Evolutionary conservation across 2,329 filamentous ascomycete species (phyloP), one percentile per base, ranked within the genome.

Genomic region (Colletotrichum musae): DNA sequence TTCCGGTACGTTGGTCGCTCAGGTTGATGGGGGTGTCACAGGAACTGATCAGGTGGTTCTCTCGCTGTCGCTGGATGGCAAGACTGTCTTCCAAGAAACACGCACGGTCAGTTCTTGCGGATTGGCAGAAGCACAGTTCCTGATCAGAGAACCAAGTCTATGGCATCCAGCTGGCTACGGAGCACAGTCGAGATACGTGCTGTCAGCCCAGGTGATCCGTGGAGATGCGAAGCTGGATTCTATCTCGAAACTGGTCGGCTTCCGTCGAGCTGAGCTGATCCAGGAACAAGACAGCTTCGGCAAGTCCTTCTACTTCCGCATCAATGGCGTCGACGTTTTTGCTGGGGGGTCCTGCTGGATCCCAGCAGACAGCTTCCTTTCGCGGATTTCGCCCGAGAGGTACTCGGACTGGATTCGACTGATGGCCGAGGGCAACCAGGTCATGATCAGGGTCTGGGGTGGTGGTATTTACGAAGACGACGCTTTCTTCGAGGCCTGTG

Each of bases 401-500:
- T 73, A 73, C 45, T 50, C 32, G 6, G 61, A 70, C 48, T 73
- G 72, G 72, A 59, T 70, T 26, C 26, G 32, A 13, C 60, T 64
- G 6, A 26, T 68, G 9, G 52, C n/a, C n/a, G 52, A 56, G 32
- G 63, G 59, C 12, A 64, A 64, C 41, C 65, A 68, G 21, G 45
- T 64, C 18, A 68, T 68, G 79, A 43, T 69, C 6, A 56, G 66
- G 26, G 43, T 69, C 21, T 70, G 56, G 48, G 74, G 82, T 18
- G 83, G 93, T 32, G 94, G 93, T 2, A 91, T 94, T 56, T 95
- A 93, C 80, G 93, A 96, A 77, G 86, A 92, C 86, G 93, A 60
- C 18, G 81, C 84, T 12, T 93, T 96, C 76, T 95, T 94, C 77
- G 88, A 93, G 36, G 86, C 91, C 9, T 95, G 93, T 72, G 93